A percentile compares a stretch with the other conserved stretches of the same genome.
phyloP scores from a whole-genome alignment of 352 stramenopile species.

The Saprolegnia parasitica region DNA sequence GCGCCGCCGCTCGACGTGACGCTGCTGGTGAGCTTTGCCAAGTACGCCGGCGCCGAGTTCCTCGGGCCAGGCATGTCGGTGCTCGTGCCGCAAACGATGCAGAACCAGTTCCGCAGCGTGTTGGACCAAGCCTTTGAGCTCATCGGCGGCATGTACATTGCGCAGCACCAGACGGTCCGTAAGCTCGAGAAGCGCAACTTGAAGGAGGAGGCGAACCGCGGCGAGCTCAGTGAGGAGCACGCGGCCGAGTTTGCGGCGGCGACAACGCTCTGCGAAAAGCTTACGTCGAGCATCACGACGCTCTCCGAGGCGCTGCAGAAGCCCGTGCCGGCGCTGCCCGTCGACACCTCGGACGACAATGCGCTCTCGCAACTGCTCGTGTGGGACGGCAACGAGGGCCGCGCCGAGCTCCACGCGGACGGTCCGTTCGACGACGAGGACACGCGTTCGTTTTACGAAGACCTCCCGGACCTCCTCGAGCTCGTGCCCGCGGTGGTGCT shows the following conservation, averaged over 20 bases:
- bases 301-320: conserved; percentile 74
- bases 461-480: conserved; percentile 93
- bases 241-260: conserved; percentile 66
- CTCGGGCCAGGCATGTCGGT: conserved; percentile 58
- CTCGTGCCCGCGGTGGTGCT: conserved; percentile 93
- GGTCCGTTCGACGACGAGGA: conserved; percentile 95
- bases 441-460: conserved; percentile 95
- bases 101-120: conserved; percentile 65
- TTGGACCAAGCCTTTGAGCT: conserved; percentile 86
- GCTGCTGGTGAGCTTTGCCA: conserved; percentile 93
- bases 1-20: conserved; percentile 83
- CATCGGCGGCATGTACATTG: conserved; percentile 86
- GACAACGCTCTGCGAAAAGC: conserved; percentile 79
- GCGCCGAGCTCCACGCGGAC: conserved; percentile 65
- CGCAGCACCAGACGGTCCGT: conserved; percentile 83
- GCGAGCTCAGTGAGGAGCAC: conserved; percentile 68
- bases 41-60: conserved; percentile 88
- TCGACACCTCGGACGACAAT: conserved; percentile 46
- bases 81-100: conserved; percentile 61
- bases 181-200: conserved; percentile 93
- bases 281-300: conserved; percentile 76
- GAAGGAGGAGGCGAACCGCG: conserved; percentile 81
- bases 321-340: conserved; percentile 60
- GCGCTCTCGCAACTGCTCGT: conserved; percentile 32
- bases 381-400: conserved; percentile 70